Evolutionary conservation across 768 basidiomycete species (phyloP).

Genomic region (Omphalotus guepiniiformis): DNA sequence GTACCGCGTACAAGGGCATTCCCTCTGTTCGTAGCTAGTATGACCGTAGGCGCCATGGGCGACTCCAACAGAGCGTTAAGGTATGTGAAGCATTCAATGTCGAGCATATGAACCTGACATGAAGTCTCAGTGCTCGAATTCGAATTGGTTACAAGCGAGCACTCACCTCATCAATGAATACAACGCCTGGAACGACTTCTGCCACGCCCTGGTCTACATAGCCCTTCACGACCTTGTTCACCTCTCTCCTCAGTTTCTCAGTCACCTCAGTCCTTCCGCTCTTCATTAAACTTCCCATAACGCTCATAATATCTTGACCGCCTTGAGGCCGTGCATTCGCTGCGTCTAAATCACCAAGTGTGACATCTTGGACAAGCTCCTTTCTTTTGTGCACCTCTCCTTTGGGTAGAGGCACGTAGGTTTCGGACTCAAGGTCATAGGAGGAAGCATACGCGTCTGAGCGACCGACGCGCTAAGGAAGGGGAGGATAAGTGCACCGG

Average conservation of each 20-base stretch:
- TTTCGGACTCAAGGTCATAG: slow-evolving; percentile 97
- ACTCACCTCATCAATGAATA: slow-evolving; percentile 96
- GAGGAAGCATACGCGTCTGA: slow-evolving; percentile 98
- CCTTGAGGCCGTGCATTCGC: slow-evolving; percentile 96
- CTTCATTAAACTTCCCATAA: slow-evolving; percentile 90
- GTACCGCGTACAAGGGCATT: slow-evolving; percentile 92
- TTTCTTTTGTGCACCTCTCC: slow-evolving; percentile 96
- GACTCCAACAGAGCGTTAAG: slow-evolving; percentile 94
- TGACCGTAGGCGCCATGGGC: slow-evolving; percentile 95
- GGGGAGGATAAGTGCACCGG: neutral
- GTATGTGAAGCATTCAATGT: slow-evolving; percentile 99
- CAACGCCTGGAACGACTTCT: slow-evolving; percentile 95
- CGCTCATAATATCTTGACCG: slow-evolving; percentile 98
- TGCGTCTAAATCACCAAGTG: slow-evolving; percentile 90
- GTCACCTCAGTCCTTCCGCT: slow-evolving; percentile 94
- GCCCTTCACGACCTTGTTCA: slow-evolving; percentile 95
- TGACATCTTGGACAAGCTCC: slow-evolving; percentile 93
- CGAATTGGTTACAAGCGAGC: slow-evolving; percentile 1
- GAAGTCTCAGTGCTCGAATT: neutral
- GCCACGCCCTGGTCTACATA: slow-evolving; percentile 99
- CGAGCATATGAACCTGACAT: slow-evolving; percentile 94
- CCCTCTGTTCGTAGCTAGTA: slow-evolving; percentile 94
- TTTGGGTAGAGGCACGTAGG: slow-evolving; percentile 96
- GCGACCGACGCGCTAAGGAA: slow-evolving; percentile 79
- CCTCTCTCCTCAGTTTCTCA: slow-evolving; percentile 91